phyloP scores from a whole-genome alignment of 345 rosid genomes.

The Euphorbia lathyris region DNA sequence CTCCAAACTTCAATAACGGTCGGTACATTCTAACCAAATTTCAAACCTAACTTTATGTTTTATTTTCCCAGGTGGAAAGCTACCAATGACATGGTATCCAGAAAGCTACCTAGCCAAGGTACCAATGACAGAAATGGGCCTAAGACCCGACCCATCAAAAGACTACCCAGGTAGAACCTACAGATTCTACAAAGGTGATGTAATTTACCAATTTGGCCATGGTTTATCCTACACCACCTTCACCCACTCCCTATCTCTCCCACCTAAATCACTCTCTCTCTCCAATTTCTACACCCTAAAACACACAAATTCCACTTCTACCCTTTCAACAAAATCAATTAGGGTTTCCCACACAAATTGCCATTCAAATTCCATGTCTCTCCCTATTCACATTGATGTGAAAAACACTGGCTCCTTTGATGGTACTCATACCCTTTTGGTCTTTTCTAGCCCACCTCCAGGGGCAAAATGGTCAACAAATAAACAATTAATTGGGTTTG shows the following conservation, averaged over 20 bases:
- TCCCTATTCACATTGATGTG: constrained; percentile 54
- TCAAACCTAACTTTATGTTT: background rate
- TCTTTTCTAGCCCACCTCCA: constrained; percentile 56
- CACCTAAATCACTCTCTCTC: constrained; percentile 42
- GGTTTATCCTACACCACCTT: constrained; percentile 70
- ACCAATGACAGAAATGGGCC: constrained; percentile 34
- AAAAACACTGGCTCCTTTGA: constrained; percentile 64
- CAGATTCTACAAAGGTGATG: constrained; percentile 89
- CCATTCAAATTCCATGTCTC: constrained; percentile 19
- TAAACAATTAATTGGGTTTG: constrained; percentile 68
- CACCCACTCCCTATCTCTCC: constrained; percentile 39
- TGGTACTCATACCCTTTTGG: constrained; percentile 73
- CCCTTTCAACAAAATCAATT: constrained; percentile 31
- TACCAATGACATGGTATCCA: constrained; percentile 39
- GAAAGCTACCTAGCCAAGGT: constrained; percentile 27
- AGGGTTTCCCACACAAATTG: constrained; percentile 61
- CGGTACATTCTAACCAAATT: no score
- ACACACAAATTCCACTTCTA: constrained; percentile 26
- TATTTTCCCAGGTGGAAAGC: constrained; percentile 27
- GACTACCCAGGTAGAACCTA: constrained; percentile 34
- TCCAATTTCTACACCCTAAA: constrained; percentile 31
- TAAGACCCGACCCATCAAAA: constrained; percentile 25
- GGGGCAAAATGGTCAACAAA: constrained; percentile 41
- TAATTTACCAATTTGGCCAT: constrained; percentile 75
- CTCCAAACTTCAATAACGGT: no score